phyloP scores from a whole-genome alignment of 129 eudicot species.

The Lactuca sativa region DNA sequence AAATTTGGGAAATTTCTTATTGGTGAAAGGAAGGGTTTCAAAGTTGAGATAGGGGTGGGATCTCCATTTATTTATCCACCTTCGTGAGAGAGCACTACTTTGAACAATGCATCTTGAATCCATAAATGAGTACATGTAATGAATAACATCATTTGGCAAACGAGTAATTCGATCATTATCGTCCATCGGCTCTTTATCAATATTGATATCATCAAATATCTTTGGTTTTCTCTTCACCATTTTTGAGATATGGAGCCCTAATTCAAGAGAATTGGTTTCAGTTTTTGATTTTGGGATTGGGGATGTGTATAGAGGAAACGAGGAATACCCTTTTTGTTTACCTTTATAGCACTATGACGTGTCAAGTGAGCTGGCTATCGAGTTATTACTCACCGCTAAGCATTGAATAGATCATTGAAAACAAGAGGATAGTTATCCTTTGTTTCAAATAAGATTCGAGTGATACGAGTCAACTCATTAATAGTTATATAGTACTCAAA shows the following conservation, averaged over 20 bases:
- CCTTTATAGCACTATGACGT: background rate
- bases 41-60: constrained; percentile 18
- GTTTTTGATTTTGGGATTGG: background rate
- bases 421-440: background rate
- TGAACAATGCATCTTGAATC: constrained; percentile 12
- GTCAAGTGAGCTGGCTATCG: background rate
- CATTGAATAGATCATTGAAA: background rate
- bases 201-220: constrained; percentile 2
- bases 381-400: background rate
- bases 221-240: background rate
- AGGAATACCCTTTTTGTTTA: background rate
- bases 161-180: constrained; percentile 19
- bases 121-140: constrained; percentile 15
- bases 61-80: constrained; percentile 28
- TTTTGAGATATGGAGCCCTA: background rate
- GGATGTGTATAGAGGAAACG: background rate
- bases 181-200: background rate
- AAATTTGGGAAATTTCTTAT: background rate
- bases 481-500: background rate
- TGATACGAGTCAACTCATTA: background rate
- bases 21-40: background rate
- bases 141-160: constrained; percentile 20
- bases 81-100: constrained; percentile 13
- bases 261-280: background rate
- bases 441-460: background rate